Conservation (phyloP, 306 rosid species). For the Trichosanthes truncata region DNA sequence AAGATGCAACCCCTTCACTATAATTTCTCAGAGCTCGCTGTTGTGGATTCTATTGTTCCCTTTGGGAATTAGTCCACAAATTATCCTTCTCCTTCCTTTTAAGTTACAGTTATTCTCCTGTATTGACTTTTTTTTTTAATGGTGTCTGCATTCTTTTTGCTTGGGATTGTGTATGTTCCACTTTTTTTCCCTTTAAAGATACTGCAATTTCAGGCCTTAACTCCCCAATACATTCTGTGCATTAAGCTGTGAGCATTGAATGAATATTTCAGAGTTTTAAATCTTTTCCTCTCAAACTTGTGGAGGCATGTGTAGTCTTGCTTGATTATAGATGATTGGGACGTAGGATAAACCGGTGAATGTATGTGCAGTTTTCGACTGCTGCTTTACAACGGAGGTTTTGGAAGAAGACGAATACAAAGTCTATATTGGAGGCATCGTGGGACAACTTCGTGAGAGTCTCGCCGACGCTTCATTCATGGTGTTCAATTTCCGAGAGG, state of each 20-base stretch:
- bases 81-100: background rate
- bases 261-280: background rate
- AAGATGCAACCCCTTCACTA: background rate
- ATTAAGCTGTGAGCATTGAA: background rate
- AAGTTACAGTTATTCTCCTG: background rate
- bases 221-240: background rate
- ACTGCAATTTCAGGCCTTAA: background rate
- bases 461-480: constrained; percentile 79
- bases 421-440: constrained; percentile 66
- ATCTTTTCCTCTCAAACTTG: background rate
- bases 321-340: background rate
- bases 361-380: constrained; percentile 67
- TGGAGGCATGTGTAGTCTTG: background rate
- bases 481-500: constrained; percentile 96
- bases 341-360: background rate
- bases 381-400: constrained; percentile 81
- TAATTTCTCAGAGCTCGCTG: background rate
- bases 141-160: background rate
- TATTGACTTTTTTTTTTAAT: background rate
- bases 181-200: background rate
- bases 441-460: constrained; percentile 54
- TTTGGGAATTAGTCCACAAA: background rate
- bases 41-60: background rate
- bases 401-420: constrained; percentile 68
- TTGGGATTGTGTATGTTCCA: background rate